Percentiles rank a stretch among this genome's conserved stretches.
Conservation (phyloP, 2,329 filamentous ascomycete species). For the Tympanopsis confertula region DNA sequence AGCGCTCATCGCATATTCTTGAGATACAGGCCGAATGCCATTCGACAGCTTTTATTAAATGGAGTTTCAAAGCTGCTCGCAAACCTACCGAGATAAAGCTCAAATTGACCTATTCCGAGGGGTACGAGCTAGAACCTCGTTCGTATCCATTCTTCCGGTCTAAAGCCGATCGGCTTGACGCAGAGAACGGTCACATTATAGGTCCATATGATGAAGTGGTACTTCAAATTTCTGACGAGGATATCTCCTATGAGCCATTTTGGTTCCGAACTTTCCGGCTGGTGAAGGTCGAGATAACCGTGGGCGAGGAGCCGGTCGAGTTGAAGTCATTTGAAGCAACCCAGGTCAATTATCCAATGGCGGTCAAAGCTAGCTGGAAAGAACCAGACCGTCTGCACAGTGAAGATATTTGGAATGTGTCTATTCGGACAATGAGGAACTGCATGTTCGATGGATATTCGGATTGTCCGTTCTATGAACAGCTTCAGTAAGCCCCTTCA, state of each 20-base stretch:
- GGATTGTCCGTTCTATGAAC: slow-evolving; percentile 16
- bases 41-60: slow-evolving; percentile 13
- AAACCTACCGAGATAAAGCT: slow-evolving; percentile 6
- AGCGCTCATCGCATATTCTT: slow-evolving; percentile 8
- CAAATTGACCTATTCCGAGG: slow-evolving; percentile 16
- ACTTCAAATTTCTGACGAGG: slow-evolving; percentile 15
- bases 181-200: slow-evolving; percentile 15
- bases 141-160: slow-evolving; percentile 24
- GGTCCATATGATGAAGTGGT: slow-evolving; percentile 21
- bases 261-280: slow-evolving; percentile 27
- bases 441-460: slow-evolving; percentile 17
- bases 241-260: slow-evolving; percentile 20
- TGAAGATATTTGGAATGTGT: slow-evolving; percentile 11
- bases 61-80: slow-evolving; percentile 4
- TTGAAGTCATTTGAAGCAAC: slow-evolving; percentile 13
- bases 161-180: slow-evolving; percentile 22
- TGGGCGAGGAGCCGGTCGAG: slow-evolving; percentile 10
- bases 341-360: slow-evolving; percentile 23
- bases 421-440: slow-evolving; percentile 17
- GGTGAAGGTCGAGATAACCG: slow-evolving; percentile 14
- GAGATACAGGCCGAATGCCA: slow-evolving; percentile 14
- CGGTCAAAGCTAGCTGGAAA: slow-evolving; percentile 12
- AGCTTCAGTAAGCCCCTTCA: slow-evolving; percentile 8
- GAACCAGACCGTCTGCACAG: slow-evolving; percentile 6
- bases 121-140: slow-evolving; percentile 18